A percentile compares a stretch with the other conserved stretches of the same genome.
These are phyloP conservation scores for Cutaneotrichosporon sp. DNA, from an alignment of 1,284 basidiomycete species.

Conservation along the genomic window DNA sequence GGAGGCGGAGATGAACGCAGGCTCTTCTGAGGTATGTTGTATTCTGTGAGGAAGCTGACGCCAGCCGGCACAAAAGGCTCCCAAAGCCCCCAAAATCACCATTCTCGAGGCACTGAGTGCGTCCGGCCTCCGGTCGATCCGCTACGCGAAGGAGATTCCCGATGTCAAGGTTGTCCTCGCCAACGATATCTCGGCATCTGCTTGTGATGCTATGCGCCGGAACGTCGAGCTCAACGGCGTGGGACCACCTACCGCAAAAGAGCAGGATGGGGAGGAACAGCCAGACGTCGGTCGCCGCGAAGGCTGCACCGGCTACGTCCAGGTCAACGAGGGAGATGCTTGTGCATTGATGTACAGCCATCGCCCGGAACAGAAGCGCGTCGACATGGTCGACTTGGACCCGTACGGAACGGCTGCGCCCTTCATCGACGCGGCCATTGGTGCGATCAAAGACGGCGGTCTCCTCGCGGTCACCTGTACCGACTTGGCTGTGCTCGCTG, in stretches of 20 bases:
- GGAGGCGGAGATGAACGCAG: constrained; percentile 8
- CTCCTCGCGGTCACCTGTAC: constrained; percentile 95
- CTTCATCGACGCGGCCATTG: constrained; percentile 96
- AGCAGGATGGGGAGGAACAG: constrained; percentile 21
- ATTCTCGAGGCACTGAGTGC: constrained; percentile 94
- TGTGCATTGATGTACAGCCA: constrained; percentile 89
- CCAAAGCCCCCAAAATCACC: constrained; percentile 64
- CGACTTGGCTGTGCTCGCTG: constrained; percentile 88
- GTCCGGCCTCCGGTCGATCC: constrained; percentile 90
- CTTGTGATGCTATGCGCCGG: constrained; percentile 77
- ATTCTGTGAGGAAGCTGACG: no score
- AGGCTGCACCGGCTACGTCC: constrained; percentile 58
- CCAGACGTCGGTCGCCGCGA: constrained; percentile 37
- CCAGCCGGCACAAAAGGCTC: constrained; percentile 42
- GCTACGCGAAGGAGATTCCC: constrained; percentile 97
- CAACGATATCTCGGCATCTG: constrained; percentile 82
- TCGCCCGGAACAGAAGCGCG: constrained; percentile 63
- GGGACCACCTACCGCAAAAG: constrained; percentile 36
- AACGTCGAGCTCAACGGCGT: constrained; percentile 89
- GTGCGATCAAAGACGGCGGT: constrained; percentile 82
- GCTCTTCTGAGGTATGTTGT: no score
- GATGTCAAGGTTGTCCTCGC: constrained; percentile 86
- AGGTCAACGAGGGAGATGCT: constrained; percentile 87
- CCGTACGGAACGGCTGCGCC: constrained; percentile 97
- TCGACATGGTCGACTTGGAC: constrained; percentile 93